Conservation (phyloP, 1,284 basidiomycete species). For the Ustilago hordei region DNA sequence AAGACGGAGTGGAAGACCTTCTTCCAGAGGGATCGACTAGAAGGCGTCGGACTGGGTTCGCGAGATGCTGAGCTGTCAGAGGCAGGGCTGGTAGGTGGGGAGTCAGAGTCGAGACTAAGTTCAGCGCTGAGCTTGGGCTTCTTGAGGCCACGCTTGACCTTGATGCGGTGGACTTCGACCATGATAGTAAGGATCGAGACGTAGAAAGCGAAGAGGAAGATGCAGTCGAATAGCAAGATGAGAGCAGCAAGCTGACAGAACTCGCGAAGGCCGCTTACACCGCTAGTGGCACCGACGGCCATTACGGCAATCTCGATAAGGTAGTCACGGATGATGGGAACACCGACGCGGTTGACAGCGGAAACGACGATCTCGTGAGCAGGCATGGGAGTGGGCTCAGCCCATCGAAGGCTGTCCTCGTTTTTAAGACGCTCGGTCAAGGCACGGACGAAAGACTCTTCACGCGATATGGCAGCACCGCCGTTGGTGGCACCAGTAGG, state of each 20-base stretch:
- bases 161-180: slow-evolving; percentile 82
- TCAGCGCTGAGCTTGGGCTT: slow-evolving; percentile 59
- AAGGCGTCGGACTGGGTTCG: slow-evolving; percentile 39
- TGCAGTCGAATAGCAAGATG: slow-evolving; percentile 85
- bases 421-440: slow-evolving; percentile 66
- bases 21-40: slow-evolving; percentile 54
- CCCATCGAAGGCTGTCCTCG: slow-evolving; percentile 71
- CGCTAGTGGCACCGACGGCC: slow-evolving; percentile 84
- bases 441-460: slow-evolving; percentile 68
- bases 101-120: slow-evolving; percentile 63
- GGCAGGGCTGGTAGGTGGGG: slow-evolving; percentile 46
- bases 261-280: slow-evolving; percentile 89
- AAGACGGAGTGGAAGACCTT: slow-evolving; percentile 53
- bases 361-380: slow-evolving; percentile 86
- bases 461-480: slow-evolving; percentile 44
- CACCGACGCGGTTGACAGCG: slow-evolving; percentile 82
- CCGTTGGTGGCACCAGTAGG: slow-evolving; percentile 32
- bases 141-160: slow-evolving; percentile 73
- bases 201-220: slow-evolving; percentile 90
- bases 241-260: slow-evolving; percentile 94
- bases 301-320: slow-evolving; percentile 91
- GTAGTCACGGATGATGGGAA: slow-evolving; percentile 90
- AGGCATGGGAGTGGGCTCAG: slow-evolving; percentile 73
- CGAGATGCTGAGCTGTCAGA: slow-evolving; percentile 49
- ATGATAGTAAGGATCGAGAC: slow-evolving; percentile 89